These are phyloP conservation scores for Claviceps cyperi DNA, from an alignment of 2,329 filamentous ascomycete genomes.

Conservation along the genomic window DNA sequence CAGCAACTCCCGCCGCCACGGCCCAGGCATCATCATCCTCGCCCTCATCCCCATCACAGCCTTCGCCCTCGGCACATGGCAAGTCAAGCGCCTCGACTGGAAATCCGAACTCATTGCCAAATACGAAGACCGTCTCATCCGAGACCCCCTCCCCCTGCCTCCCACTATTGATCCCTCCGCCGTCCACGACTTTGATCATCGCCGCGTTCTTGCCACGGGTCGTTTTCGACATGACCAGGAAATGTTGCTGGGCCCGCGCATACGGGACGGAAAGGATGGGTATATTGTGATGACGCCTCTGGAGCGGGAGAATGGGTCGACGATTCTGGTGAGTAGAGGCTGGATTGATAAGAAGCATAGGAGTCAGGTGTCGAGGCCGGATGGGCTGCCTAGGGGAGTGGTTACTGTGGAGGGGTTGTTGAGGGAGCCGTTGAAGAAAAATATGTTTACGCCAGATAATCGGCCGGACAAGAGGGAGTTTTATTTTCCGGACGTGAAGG, in stretches of 20 bases:
- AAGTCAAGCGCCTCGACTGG: constrained; percentile 84
- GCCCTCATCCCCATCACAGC: constrained; percentile 84
- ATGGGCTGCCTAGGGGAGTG: constrained; percentile 52
- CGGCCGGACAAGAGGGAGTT: constrained; percentile 70
- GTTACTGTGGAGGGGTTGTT: constrained; percentile 74
- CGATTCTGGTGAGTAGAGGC: constrained; percentile 75
- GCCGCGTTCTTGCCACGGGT: constrained; percentile 64
- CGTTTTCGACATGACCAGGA: constrained; percentile 74
- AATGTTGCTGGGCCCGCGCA: constrained; percentile 87
- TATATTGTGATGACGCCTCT: constrained; percentile 86
- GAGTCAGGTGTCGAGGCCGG: constrained; percentile 47
- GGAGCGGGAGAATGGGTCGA: constrained; percentile 52
- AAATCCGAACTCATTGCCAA: constrained; percentile 85
- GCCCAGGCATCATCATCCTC: constrained; percentile 65
- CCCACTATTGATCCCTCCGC: constrained; percentile 68
- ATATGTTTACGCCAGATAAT: constrained; percentile 92
- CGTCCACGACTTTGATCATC: constrained; percentile 81
- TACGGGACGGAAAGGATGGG: constrained; percentile 79
- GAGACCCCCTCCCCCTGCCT: constrained; percentile 72
- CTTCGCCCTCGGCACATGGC: constrained; percentile 85
- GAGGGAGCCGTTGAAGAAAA: constrained; percentile 88
- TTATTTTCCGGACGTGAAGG: constrained; percentile 83
- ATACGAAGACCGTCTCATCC: constrained; percentile 81
- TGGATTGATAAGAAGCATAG: constrained; percentile 75
- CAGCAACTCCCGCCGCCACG: constrained; percentile 49